Evolutionary conservation across 2,329 filamentous ascomycete species (phyloP).

Genomic region (Metarhizium guizhouense): DNA sequence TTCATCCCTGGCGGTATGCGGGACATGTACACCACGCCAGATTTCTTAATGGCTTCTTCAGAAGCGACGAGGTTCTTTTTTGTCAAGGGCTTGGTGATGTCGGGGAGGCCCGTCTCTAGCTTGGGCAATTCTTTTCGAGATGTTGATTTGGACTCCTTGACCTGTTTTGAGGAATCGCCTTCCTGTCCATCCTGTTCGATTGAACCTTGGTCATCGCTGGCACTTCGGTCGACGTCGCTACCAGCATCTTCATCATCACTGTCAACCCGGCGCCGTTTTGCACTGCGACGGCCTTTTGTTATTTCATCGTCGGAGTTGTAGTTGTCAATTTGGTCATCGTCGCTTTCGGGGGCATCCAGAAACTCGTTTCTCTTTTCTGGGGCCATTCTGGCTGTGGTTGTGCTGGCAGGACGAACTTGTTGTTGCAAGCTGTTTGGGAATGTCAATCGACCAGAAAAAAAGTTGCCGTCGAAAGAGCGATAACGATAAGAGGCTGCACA

Average conservation of each 20-base stretch:
- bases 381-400: constrained; percentile 39
- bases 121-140: constrained; percentile 13
- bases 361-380: constrained; percentile 65
- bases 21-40: constrained; percentile 76
- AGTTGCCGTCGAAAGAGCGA: not conserved
- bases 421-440: not conserved
- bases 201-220: constrained; percentile 16
- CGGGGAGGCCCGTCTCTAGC: constrained; percentile 30
- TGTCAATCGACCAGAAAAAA: constrained; percentile 1
- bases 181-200: not conserved
- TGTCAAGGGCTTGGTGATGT: constrained; percentile 44
- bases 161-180: constrained; percentile 8
- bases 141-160: constrained; percentile 15
- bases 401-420: not conserved
- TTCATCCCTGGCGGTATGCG: constrained; percentile 87
- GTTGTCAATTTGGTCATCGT: constrained; percentile 46
- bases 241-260: constrained; percentile 28
- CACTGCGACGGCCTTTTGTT: constrained; percentile 51
- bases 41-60: constrained; percentile 58
- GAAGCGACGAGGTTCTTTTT: constrained; percentile 61
- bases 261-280: constrained; percentile 56
- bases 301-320: constrained; percentile 65
- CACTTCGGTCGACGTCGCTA: constrained; percentile 25
- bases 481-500: not conserved
- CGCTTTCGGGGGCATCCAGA: constrained; percentile 50